Evolutionary conservation across 441 rosid species (phyloP).

Genomic region (Theobroma grandiflorum): DNA sequence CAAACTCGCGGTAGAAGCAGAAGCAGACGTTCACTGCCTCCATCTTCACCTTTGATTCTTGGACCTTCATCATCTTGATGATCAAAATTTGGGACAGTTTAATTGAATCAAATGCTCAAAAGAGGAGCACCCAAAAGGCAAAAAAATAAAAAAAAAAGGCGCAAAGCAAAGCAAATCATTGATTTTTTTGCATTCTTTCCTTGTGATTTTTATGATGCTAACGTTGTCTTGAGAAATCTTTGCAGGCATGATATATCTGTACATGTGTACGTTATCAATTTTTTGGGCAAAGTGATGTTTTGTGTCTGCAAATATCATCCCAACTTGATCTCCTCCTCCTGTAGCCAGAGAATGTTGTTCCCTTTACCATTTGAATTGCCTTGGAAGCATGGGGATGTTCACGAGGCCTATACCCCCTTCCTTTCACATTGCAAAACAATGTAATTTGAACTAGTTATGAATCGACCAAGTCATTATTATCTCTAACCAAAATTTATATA

Average conservation of each 20-base stretch:
- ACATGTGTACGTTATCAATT: slow-evolving; percentile 25
- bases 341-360: background rate
- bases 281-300: slow-evolving; percentile 6
- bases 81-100: slow-evolving; percentile 4
- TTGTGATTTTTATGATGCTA: slow-evolving; percentile 37
- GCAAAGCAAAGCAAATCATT: slow-evolving; percentile 30
- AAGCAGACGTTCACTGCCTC: slow-evolving; percentile 64
- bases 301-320: slow-evolving; percentile 27
- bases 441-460: background rate
- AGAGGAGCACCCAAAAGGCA: background rate
- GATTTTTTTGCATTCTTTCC: slow-evolving; percentile 30
- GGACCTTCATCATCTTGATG: slow-evolving; percentile 47
- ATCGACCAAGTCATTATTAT: background rate
- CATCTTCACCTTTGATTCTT: slow-evolving; percentile 63
- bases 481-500: background rate
- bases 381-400: background rate
- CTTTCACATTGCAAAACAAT: background rate
- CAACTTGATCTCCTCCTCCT: slow-evolving; percentile 4
- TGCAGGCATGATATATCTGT: slow-evolving; percentile 42
- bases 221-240: slow-evolving; percentile 27
- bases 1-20: slow-evolving; percentile 81
- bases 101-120: slow-evolving; percentile 31
- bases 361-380: background rate
- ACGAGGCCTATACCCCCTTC: background rate
- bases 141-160: slow-evolving; percentile 7